Conservation (phyloP, 1,139 yeast genomes). For the Suhomyces coccinellae region DNA sequence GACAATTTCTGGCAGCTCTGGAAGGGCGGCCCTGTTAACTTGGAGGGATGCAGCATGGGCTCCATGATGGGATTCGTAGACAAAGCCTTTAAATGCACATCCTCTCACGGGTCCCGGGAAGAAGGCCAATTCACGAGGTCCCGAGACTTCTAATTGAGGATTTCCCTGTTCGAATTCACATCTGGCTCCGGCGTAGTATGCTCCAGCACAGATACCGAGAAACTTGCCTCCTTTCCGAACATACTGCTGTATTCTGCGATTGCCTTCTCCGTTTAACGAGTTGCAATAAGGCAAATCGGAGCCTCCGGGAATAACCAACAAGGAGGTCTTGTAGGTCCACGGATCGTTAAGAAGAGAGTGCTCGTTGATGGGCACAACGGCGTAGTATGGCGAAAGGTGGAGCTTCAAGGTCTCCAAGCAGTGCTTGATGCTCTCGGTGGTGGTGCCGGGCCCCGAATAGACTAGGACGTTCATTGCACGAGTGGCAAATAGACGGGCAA, state of each 20-base stretch:
- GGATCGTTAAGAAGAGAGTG: constrained; percentile 73
- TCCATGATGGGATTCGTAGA: constrained; percentile 74
- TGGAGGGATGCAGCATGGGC: constrained; percentile 58
- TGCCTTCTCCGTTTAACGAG: constrained; percentile 69
- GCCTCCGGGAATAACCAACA: constrained; percentile 92
- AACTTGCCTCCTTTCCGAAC: constrained; percentile 79
- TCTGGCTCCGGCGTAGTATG: constrained; percentile 72
- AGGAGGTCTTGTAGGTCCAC: constrained; percentile 78
- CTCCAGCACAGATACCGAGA: constrained; percentile 97
- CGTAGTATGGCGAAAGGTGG: constrained; percentile 84
- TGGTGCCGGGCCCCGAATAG: constrained; percentile 84
- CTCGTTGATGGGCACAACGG: constrained; percentile 73
- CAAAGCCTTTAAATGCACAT: constrained; percentile 76
- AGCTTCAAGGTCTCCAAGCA: constrained; percentile 72
- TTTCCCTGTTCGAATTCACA: constrained; percentile 85
- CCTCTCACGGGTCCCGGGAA: constrained; percentile 86
- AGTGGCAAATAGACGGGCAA: background rate
- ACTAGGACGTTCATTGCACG: constrained; percentile 71
- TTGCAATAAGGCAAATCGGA: constrained; percentile 88
- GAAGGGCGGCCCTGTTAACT: constrained; percentile 33
- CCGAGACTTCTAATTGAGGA: constrained; percentile 72
- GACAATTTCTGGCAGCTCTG: constrained; percentile 24
- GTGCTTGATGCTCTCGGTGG: constrained; percentile 82
- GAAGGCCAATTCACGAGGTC: constrained; percentile 75
- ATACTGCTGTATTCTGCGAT: constrained; percentile 56